Conservation (phyloP, 2,329 filamentous ascomycete species). For the Fusarium tricinctum region DNA sequence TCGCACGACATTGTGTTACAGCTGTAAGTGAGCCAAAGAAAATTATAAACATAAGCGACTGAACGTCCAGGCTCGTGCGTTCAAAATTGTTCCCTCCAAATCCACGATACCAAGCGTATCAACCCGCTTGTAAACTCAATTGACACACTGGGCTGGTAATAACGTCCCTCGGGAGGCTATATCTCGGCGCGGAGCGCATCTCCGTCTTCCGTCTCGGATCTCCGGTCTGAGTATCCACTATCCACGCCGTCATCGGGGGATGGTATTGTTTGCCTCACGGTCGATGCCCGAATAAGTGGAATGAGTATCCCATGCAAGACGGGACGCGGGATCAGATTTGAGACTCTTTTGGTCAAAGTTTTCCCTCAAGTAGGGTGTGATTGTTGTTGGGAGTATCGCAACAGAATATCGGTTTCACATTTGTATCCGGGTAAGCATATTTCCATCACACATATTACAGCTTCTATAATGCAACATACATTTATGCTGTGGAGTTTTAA, state of each 20-base stretch:
- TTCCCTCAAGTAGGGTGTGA: not conserved
- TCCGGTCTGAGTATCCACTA: slow-evolving; percentile 44
- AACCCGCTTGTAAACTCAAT: slow-evolving; percentile 20
- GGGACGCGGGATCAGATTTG: not conserved
- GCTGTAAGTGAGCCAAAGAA: not conserved
- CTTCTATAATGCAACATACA: no score
- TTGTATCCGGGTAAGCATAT: not conserved
- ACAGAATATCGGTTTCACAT: no score
- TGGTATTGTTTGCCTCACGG: slow-evolving; percentile 15
- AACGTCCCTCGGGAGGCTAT: slow-evolving; percentile 29
- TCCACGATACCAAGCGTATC: not conserved
- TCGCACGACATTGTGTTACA: slow-evolving; percentile 12
- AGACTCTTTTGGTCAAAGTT: not conserved
- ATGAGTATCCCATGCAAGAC: slow-evolving; percentile 18
- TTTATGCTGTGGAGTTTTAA: no score
- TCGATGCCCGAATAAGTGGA: slow-evolving; percentile 27
- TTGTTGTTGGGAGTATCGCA: not conserved
- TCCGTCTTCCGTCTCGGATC: slow-evolving; percentile 48
- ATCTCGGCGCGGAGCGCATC: slow-evolving; percentile 49
- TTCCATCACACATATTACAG: not conserved
- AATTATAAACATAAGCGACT: slow-evolving; percentile 1
- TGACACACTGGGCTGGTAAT: slow-evolving; percentile 19
- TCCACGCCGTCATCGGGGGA: slow-evolving; percentile 48
- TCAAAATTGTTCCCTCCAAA: not conserved
- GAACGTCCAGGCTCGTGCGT: not conserved